Conservation (phyloP, 371 early-diverging fungal genomes). For the Sporodiniella umbellata region DNA sequence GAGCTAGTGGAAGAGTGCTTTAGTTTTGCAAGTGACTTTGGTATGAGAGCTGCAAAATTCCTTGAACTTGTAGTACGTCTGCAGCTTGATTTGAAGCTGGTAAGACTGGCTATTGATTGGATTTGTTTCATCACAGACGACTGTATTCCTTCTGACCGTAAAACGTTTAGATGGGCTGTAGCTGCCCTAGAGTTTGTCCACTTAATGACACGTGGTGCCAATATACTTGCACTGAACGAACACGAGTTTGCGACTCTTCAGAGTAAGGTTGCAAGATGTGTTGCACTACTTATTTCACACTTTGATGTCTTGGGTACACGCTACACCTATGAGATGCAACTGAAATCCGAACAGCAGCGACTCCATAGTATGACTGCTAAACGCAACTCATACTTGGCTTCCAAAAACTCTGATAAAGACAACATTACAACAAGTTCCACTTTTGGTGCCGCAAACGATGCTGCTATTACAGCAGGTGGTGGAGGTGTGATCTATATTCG, state of each 20-base stretch:
- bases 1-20: conserved; percentile 83
- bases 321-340: conserved; percentile 48
- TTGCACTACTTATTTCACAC: conserved; percentile 78
- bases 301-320: conserved; percentile 75
- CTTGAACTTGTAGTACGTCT: conserved; percentile 55
- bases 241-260: conserved; percentile 70
- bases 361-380: conserved; percentile 35
- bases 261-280: conserved; percentile 71
- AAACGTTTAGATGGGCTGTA: conserved; percentile 89
- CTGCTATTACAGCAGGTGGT: conserved; percentile 27
- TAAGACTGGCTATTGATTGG: conserved; percentile 82
- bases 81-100: conserved; percentile 58
- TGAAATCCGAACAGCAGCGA: conserved; percentile 44
- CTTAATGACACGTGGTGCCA: conserved; percentile 73
- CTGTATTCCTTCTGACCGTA: conserved; percentile 73
- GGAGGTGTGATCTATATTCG: conserved; percentile 47
- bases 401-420: conserved; percentile 27
- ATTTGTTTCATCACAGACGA: conserved; percentile 79
- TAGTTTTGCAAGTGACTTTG: conserved; percentile 80
- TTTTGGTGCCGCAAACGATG: conserved; percentile 39
- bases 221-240: conserved; percentile 65
- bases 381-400: conserved; percentile 33
- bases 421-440: conserved; percentile 44
- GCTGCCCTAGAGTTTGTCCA: conserved; percentile 83
- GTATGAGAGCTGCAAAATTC: conserved; percentile 64